A percentile compares a stretch with the other conserved stretches of the same genome.
Evolutionary conservation across 1,139 yeast species (phyloP).

Genomic region (Scheffersomyces segobiensis): DNA sequence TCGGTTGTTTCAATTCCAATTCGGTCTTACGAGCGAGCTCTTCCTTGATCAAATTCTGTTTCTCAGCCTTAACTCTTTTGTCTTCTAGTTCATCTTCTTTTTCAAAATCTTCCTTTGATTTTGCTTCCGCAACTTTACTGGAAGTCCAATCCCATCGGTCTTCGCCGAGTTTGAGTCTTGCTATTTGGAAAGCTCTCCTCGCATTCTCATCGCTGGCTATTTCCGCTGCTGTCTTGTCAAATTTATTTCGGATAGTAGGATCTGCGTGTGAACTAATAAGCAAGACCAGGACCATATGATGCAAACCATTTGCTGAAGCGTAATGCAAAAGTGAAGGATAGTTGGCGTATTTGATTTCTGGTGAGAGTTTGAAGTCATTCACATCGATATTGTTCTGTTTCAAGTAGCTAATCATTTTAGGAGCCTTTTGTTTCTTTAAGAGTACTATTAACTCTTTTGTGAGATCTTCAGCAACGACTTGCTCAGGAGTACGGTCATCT

Average conservation of each 20-base stretch:
- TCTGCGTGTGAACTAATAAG: conserved; percentile 68
- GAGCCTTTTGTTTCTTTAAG: conserved; percentile 76
- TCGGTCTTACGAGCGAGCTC: conserved; percentile 43
- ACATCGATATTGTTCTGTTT: conserved; percentile 55
- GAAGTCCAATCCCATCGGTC: conserved; percentile 63
- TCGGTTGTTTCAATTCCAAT: conserved; percentile 36
- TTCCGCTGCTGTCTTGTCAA: conserved; percentile 69
- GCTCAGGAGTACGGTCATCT: conserved; percentile 30
- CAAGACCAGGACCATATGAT: conserved; percentile 67
- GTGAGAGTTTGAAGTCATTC: conserved; percentile 53
- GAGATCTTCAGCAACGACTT: conserved; percentile 33
- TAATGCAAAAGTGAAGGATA: conserved; percentile 81
- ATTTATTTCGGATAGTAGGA: conserved; percentile 55
- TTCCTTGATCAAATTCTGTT: conserved; percentile 38
- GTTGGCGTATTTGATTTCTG: conserved; percentile 48
- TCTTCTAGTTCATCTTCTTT: conserved; percentile 35
- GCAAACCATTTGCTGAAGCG: conserved; percentile 68
- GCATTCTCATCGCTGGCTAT: conserved; percentile 46
- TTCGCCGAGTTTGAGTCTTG: conserved; percentile 71
- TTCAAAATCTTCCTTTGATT: conserved; percentile 64
- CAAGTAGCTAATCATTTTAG: conserved; percentile 64
- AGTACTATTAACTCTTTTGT: conserved; percentile 59
- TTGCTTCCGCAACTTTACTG: conserved; percentile 67
- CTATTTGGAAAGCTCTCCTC: conserved; percentile 63
- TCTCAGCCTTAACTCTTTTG: conserved; percentile 35